Evolutionary conservation across 2,329 filamentous ascomycete species (phyloP).

Genomic region (Xylariales sp.): DNA sequence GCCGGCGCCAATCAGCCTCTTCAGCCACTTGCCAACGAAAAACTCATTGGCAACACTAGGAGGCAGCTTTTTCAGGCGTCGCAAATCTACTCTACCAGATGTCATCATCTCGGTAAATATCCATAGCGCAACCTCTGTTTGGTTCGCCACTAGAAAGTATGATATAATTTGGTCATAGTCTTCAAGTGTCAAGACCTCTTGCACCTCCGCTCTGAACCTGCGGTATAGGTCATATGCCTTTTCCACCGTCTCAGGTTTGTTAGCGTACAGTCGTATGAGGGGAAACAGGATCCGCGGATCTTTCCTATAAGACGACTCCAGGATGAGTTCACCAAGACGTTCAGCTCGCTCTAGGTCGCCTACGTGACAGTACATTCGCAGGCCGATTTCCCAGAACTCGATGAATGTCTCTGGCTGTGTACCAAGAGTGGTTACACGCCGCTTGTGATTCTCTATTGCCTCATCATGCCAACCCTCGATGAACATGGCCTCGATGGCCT

Average conservation of each 20-base stretch:
- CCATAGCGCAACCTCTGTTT: slow-evolving; percentile 63
- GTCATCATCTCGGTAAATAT: slow-evolving; percentile 91
- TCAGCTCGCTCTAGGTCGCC: slow-evolving; percentile 58
- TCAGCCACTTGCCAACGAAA: slow-evolving; percentile 86
- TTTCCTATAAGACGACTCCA: slow-evolving; percentile 36
- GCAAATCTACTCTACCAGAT: slow-evolving; percentile 47
- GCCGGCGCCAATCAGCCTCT: slow-evolving; percentile 70
- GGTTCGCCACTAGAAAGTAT: slow-evolving; percentile 63
- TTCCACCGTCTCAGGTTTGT: slow-evolving; percentile 40
- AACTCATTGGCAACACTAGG: slow-evolving; percentile 63
- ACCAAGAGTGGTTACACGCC: slow-evolving; percentile 49
- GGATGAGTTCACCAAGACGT: slow-evolving; percentile 48
- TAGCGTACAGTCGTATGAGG: slow-evolving; percentile 65
- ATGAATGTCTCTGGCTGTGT: slow-evolving; percentile 40
- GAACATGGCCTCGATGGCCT: slow-evolving; percentile 66
- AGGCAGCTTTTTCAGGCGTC: slow-evolving; percentile 37
- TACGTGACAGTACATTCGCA: slow-evolving; percentile 56
- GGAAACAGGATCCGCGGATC: slow-evolving; percentile 58
- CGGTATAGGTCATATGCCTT: slow-evolving; percentile 67
- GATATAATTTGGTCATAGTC: slow-evolving; percentile 75
- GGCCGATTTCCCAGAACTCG: slow-evolving; percentile 61
- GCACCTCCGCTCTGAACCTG: slow-evolving; percentile 57
- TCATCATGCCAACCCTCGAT: slow-evolving; percentile 54
- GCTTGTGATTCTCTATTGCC: slow-evolving; percentile 62
- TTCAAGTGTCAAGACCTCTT: slow-evolving; percentile 57